Conservation (phyloP, 2,329 filamentous ascomycete genomes). For the Ceratocystis ficicola region DNA sequence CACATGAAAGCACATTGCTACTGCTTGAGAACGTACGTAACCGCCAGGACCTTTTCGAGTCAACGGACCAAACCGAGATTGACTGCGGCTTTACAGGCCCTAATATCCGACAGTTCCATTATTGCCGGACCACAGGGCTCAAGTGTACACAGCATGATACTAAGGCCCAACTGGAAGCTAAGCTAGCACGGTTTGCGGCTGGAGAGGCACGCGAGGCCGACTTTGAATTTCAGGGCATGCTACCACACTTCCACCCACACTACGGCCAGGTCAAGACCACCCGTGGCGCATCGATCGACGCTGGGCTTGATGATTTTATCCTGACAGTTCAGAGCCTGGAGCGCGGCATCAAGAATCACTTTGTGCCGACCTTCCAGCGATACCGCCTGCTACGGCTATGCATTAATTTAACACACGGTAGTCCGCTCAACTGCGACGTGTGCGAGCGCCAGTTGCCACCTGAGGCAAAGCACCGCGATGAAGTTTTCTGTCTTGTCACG, state of each 20-base stretch:
- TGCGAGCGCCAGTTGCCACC: conserved; percentile 7
- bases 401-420: neutral
- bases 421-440: conserved; percentile 13
- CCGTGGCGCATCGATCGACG: conserved; percentile 24
- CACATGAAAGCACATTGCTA: neutral
- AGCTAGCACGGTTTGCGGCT: conserved; percentile 10
- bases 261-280: conserved; percentile 20
- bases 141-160: conserved; percentile 16
- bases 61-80: neutral
- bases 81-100: conserved; percentile 13
- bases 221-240: conserved; percentile 24
- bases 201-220: conserved; percentile 19
- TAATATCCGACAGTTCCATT: neutral
- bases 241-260: conserved; percentile 22
- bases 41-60: neutral
- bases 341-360: conserved; percentile 15
- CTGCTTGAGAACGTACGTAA: conserved; percentile 1
- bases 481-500: conserved; percentile 24
- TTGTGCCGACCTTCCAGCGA: conserved; percentile 12
- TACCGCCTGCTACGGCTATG: conserved; percentile 13
- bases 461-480: neutral
- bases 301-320: conserved; percentile 24
- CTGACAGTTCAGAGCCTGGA: conserved; percentile 23
- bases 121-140: conserved; percentile 19
- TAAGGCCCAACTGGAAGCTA: neutral